Evolutionary conservation across 1,139 yeast genomes (phyloP).

Genomic region (Hansenula anomala): DNA sequence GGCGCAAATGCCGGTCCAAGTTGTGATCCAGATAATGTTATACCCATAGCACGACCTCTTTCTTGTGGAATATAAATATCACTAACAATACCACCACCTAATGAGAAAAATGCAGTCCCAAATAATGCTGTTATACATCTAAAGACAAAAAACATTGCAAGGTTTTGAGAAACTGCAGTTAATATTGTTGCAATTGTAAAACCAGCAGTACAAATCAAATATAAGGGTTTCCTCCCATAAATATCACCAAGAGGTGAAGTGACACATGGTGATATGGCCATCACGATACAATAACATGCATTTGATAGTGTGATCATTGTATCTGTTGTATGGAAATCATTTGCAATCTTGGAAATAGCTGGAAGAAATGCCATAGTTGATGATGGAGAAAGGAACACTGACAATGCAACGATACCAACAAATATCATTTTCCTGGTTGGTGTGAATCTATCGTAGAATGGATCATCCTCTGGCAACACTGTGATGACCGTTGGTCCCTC

Average conservation of each 20-base stretch:
- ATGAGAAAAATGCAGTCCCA: slow-evolving; percentile 47
- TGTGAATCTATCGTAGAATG: slow-evolving; percentile 10
- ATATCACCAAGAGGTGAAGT: slow-evolving; percentile 44
- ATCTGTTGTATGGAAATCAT: slow-evolving; percentile 39
- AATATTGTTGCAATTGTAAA: slow-evolving; percentile 33
- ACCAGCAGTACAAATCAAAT: slow-evolving; percentile 32
- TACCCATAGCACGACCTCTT: slow-evolving; percentile 37
- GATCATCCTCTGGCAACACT: background rate
- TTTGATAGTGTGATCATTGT: slow-evolving; percentile 42
- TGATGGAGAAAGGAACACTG: slow-evolving; percentile 37
- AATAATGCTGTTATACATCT: slow-evolving; percentile 42
- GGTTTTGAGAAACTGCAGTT: slow-evolving; percentile 41
- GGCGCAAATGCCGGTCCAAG: slow-evolving; percentile 37
- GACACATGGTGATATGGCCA: slow-evolving; percentile 47
- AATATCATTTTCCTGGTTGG: slow-evolving; percentile 14
- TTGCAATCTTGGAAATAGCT: slow-evolving; percentile 44
- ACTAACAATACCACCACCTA: slow-evolving; percentile 39
- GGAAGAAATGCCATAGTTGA: slow-evolving; percentile 41
- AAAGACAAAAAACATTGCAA: slow-evolving; percentile 45
- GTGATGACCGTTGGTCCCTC: background rate
- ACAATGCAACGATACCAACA: slow-evolving; percentile 22
- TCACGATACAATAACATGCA: slow-evolving; percentile 43
- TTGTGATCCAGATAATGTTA: slow-evolving; percentile 34
- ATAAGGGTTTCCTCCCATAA: slow-evolving; percentile 42
- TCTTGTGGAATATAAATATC: slow-evolving; percentile 36